phyloP scores from a whole-genome alignment of 306 rosid genomes.

The Luffa acutangula region DNA sequence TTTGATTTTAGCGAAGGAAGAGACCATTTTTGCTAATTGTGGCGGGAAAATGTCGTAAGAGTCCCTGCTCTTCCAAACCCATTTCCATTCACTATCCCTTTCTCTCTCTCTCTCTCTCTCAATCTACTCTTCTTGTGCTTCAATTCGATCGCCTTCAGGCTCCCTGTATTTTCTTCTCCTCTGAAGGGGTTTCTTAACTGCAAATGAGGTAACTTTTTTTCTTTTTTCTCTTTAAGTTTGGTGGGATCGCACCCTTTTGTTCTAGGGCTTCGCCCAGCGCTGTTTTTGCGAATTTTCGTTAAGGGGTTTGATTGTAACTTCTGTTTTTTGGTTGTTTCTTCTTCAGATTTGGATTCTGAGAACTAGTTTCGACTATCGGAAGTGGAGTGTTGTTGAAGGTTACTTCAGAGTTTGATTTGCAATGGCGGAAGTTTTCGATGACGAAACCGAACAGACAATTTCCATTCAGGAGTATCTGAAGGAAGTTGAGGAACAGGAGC shows the following conservation, averaged over 20 bases:
- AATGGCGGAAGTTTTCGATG: slow-evolving; percentile 59
- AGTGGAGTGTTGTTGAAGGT: background rate
- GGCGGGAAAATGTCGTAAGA: slow-evolving; percentile 19
- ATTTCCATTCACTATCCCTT: background rate
- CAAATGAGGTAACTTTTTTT: background rate
- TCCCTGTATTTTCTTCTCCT: too few species aligned
- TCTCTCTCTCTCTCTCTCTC: background rate
- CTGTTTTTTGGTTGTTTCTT: background rate
- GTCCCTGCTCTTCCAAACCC: background rate
- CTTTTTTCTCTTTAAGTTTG: background rate
- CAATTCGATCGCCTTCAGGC: background rate
- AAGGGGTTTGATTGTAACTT: background rate
- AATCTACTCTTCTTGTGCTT: background rate
- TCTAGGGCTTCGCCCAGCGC: background rate
- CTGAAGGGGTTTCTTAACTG: background rate
- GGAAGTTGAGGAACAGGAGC: slow-evolving; percentile 79
- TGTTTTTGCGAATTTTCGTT: background rate
- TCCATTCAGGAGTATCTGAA: slow-evolving; percentile 73
- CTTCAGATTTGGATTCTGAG: slow-evolving; percentile 18
- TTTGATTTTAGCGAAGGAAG: background rate
- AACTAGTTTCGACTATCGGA: background rate
- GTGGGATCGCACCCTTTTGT: background rate
- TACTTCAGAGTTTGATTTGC: background rate
- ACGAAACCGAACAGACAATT: slow-evolving; percentile 56
- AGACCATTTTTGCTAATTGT: background rate